Base-by-base conservation (phyloP, 306 rosid species). In the Senna siamea region DNA sequence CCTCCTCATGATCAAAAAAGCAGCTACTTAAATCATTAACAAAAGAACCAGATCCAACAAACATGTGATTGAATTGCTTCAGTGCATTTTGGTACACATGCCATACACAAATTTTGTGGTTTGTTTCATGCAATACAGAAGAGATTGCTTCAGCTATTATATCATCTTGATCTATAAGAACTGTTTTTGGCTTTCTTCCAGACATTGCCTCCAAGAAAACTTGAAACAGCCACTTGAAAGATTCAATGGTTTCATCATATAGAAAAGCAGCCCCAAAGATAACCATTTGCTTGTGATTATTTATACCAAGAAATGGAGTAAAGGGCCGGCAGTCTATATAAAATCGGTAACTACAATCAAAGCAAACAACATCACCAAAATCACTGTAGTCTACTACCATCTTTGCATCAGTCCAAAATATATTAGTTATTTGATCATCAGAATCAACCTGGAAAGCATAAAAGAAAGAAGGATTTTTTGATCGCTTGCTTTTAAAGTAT, bases 361-460 rank as follows among this genome's bases (percentile, higher is more conserved):
- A 82, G 81, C 93, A 88, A 76, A 86, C 86, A 61, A 82, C 86
- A 76, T 84, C 93, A 23, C 86, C 90, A 82, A 88, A 88, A 67
- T 82, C 84, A 75, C 58, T 40, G 18, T 84, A 86, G 74, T 84
- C 87, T 66, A 70, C 73, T 69, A 70, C 58, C 89, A 88, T 88
- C 79, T 88, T 86, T 78, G 78, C 59, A 44, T 88, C 93, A 43
- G 83, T 83, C 90, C 93, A 86, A 66, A 84, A 86, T 30, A 80
- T 76, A 62, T 88, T 86, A 20, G 90, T 77, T 70, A 84, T 80
- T 47, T 76, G 81, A 80, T 76, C 87, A 56, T 75, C 85, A 30
- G 74, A 80, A 72, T 88, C 93, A 59, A 81, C 83, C 81, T 88
- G 90, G 62, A 88, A 71, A 37, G 87, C 79, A 73, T 79, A 88